Percentiles rank a stretch among this genome's conserved stretches.
phyloP scores from a whole-genome alignment of 2,329 filamentous ascomycete genomes.

The Monosporascus sp. region DNA sequence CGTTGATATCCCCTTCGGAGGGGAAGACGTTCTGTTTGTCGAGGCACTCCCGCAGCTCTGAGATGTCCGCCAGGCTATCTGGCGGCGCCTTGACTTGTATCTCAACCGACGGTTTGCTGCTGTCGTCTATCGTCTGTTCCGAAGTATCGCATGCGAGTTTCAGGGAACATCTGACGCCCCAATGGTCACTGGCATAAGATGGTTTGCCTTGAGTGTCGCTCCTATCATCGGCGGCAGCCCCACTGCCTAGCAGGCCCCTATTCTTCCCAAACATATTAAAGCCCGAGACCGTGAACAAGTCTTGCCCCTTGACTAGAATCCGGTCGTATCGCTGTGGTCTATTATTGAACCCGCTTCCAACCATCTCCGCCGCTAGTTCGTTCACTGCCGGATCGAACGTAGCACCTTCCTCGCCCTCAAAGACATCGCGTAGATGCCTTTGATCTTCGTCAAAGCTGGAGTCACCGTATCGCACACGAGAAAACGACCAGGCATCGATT shows the following conservation, averaged over 20 bases:
- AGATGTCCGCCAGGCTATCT: conserved; percentile 23
- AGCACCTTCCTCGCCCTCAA: conserved; percentile 57
- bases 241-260: conserved; percentile 13
- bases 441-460: conserved; percentile 24
- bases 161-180: conserved; percentile 46
- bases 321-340: conserved; percentile 62
- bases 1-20: conserved; percentile 33
- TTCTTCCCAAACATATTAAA: conserved; percentile 56
- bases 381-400: conserved; percentile 60
- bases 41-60: conserved; percentile 34
- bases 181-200: conserved; percentile 49
- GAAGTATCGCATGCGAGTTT: conserved; percentile 12
- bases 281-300: conserved; percentile 30
- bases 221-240: background rate
- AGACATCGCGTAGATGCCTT: conserved; percentile 26
- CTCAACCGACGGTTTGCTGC: conserved; percentile 22
- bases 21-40: conserved; percentile 38
- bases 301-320: conserved; percentile 46
- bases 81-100: conserved; percentile 28
- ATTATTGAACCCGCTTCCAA: conserved; percentile 40
- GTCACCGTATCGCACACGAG: conserved; percentile 38
- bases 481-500: conserved; percentile 45
- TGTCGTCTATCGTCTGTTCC: conserved; percentile 10
- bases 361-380: conserved; percentile 45
- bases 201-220: conserved; percentile 2